Percentiles rank a stretch among this genome's conserved stretches.
These are phyloP conservation scores for Colletotrichum tanaceti DNA, from an alignment of 2,329 filamentous ascomycete genomes.

Conservation along the genomic window DNA sequence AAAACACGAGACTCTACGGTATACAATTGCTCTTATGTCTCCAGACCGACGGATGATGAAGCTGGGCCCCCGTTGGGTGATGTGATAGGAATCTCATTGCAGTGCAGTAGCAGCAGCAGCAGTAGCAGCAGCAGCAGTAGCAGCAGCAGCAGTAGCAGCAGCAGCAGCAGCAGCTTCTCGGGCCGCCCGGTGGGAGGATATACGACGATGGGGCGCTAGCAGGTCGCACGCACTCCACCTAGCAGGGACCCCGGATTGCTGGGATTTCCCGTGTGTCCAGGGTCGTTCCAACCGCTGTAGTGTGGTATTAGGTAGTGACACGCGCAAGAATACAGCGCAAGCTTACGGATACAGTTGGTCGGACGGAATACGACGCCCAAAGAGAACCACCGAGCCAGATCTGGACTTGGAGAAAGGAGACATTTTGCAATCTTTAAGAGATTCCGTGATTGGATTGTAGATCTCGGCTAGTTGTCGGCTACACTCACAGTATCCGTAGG, in stretches of 20 bases:
- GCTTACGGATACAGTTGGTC: constrained; percentile 10
- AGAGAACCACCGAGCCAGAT: not conserved
- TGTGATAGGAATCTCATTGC: not conserved
- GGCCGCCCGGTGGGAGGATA: constrained; percentile 8
- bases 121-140: no score
- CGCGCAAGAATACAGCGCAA: not conserved
- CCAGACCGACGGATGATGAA: constrained; percentile 1
- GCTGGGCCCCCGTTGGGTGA: not conserved
- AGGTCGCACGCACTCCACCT: constrained; percentile 23
- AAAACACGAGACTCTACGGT: not conserved
- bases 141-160: no score
- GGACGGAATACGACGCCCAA: constrained; percentile 28
- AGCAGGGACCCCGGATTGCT: constrained; percentile 31
- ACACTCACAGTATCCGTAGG: not conserved
- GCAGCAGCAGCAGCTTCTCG: no score
- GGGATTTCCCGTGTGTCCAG: constrained; percentile 29
- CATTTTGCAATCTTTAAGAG: not conserved
- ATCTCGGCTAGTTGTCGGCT: not conserved
- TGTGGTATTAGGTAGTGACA: no score
- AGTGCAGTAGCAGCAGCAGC: no score
- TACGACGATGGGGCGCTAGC: constrained; percentile 33
- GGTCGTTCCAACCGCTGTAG: constrained; percentile 4
- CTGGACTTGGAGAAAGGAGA: constrained; percentile 6
- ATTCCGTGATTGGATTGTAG: constrained; percentile 19
- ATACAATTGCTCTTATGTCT: constrained; percentile 10